A percentile compares a stretch with the other conserved stretches of the same genome.
Conservation (phyloP, 1,284 basidiomycete genomes). For the Irpex sp. region DNA sequence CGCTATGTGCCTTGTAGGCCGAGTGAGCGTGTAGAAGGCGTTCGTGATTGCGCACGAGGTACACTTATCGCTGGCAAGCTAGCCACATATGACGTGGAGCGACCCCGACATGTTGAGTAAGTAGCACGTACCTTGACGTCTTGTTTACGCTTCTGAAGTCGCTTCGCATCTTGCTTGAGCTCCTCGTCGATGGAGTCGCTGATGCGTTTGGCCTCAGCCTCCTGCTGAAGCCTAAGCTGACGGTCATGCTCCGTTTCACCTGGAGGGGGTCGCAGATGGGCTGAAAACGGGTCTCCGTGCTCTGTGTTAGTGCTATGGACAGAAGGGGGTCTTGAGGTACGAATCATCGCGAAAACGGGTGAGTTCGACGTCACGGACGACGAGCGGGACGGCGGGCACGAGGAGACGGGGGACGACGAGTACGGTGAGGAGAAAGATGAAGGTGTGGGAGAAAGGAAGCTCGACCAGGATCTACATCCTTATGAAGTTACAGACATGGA, state of each 20-base stretch:
- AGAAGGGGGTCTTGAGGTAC: conserved; percentile 46
- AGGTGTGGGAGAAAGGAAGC: conserved; percentile 15
- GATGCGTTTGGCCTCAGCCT: conserved; percentile 69
- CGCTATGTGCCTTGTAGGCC: not conserved
- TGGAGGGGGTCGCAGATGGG: conserved; percentile 59
- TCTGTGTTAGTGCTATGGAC: conserved; percentile 45
- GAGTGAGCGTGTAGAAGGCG: not conserved
- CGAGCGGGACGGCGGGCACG: conserved; percentile 29
- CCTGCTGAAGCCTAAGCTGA: conserved; percentile 50
- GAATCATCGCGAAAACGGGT: conserved; percentile 38
- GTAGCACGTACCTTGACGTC: conserved; percentile 62
- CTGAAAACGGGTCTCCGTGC: conserved; percentile 71
- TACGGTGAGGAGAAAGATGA: conserved; percentile 15
- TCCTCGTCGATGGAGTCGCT: conserved; percentile 81
- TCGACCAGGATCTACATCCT: conserved; percentile 7
- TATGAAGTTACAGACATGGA: conserved; percentile 1
- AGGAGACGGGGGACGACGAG: conserved; percentile 30
- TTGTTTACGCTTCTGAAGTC: conserved; percentile 55
- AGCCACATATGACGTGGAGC: not conserved
- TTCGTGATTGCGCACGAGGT: not conserved
- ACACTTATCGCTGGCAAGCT: not conserved
- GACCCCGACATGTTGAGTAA: not conserved
- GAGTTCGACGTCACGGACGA: conserved; percentile 29
- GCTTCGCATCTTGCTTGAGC: conserved; percentile 63
- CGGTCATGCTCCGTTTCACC: conserved; percentile 67